These are phyloP conservation scores for Suillus luteus DNA, from an alignment of 768 basidiomycete genomes.

Conservation along the genomic window DNA sequence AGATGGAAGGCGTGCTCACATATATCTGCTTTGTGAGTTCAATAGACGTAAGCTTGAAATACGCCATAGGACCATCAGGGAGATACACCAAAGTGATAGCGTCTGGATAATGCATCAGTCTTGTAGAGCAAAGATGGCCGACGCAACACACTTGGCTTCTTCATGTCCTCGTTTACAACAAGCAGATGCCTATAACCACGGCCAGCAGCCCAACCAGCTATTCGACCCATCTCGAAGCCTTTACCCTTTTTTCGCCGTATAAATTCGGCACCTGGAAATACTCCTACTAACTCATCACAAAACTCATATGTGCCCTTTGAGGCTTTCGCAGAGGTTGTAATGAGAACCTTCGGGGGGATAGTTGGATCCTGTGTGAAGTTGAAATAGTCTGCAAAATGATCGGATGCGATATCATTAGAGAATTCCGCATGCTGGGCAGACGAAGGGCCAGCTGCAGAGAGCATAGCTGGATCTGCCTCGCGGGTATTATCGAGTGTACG, in stretches of 20 bases:
- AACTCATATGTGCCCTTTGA: slow-evolving; percentile 91
- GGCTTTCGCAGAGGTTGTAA: slow-evolving; percentile 89
- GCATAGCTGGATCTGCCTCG: slow-evolving; percentile 64
- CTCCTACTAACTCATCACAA: slow-evolving; percentile 84
- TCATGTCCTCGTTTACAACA: slow-evolving; percentile 95
- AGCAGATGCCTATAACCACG: slow-evolving; percentile 86
- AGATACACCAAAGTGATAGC: slow-evolving; percentile 91
- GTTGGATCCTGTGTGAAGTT: slow-evolving; percentile 63
- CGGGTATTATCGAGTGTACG: slow-evolving; percentile 92
- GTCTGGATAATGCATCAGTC: slow-evolving; percentile 50
- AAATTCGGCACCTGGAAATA: slow-evolving; percentile 93
- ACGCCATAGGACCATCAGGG: slow-evolving; percentile 91
- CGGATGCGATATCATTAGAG: slow-evolving; percentile 67
- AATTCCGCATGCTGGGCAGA: slow-evolving; percentile 55
- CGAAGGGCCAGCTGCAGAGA: slow-evolving; percentile 39
- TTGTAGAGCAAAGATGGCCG: not conserved
- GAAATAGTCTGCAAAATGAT: slow-evolving; percentile 81
- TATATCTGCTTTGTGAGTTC: slow-evolving; percentile 85
- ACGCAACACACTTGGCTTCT: slow-evolving; percentile 78
- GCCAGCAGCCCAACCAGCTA: slow-evolving; percentile 91
- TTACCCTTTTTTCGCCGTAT: slow-evolving; percentile 84
- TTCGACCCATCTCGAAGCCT: slow-evolving; percentile 87
- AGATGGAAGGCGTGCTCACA: slow-evolving; percentile 45
- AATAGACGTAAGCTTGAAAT: slow-evolving; percentile 91
- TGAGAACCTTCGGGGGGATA: slow-evolving; percentile 81